Evolutionary conservation across 192 early-diverging fungal genomes (phyloP), one percentile per base, ranked within the genome.

Genomic region (Backusella tarrabulga): DNA sequence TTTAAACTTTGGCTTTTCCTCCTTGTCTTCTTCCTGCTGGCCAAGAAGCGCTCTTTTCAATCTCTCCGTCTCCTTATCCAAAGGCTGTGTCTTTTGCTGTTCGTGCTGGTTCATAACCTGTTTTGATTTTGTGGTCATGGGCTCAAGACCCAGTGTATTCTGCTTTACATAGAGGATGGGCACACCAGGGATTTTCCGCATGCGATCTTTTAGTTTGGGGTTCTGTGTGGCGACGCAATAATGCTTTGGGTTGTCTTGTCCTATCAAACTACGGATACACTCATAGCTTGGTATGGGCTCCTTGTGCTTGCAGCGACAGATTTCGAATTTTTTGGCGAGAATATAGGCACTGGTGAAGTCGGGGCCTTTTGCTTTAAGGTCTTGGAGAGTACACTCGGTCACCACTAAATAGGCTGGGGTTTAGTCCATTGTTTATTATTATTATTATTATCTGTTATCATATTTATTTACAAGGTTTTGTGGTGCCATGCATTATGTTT

Each of bases 141-240:
- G 93, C 80, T 98, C 97, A 54, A 99, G 80, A 21, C 97, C 89
- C 8, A 97, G 66, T 3, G 95, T 88, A 36, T 86, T 85, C 46
- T 92, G 90, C 44, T 79, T 79, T 3, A 79, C 71, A 79, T 96
- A 92, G 6, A 99, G 52, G n/a, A 99, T 77, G 6, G 97, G 97
- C 0, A 94, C 92, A 3, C 95, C 97, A 5, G 95, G 89, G 5
- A 99, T 84, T 4, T 76, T 63, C 5, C 92, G 83, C 63, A 99
- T 81, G 46, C 77, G 75, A 23, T 82, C 76, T 17, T 95, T 87
- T 42, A 98, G 85, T 1, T 81, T 78, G 6, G 81, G 76, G 80
- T 94, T 92, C 78, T 99, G 95, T 4, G 91, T 91, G 1, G 95
- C 97, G 0, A 98, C 89, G 40, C 93, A 91, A 70, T 96, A 98